Conservation (phyloP, 371 early-diverging fungal species). For the Syncephalis fuscata region DNA sequence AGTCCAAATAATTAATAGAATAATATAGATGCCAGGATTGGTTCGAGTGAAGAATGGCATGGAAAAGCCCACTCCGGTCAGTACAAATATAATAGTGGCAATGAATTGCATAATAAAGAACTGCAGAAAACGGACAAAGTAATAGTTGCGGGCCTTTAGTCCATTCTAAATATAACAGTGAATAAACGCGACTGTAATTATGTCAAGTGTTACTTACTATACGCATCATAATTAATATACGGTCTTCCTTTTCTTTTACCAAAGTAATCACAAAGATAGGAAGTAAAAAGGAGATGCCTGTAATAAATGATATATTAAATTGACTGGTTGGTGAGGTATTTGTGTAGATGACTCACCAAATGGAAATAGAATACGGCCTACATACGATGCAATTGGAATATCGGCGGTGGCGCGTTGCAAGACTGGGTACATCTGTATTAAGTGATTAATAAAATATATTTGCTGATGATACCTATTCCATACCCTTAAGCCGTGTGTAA, state of each 20-base stretch:
- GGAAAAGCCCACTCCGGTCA: conserved; percentile 24
- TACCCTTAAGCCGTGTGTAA: conserved; percentile 28
- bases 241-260: conserved; percentile 51
- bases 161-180: conserved; percentile 26
- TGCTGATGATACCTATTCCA: not conserved
- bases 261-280: conserved; percentile 51
- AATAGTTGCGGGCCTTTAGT: conserved; percentile 35
- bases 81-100: conserved; percentile 31
- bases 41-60: conserved; percentile 46
- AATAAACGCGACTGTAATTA: too few species aligned
- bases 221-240: conserved; percentile 51
- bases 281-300: conserved; percentile 36
- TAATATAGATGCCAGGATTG: conserved; percentile 22
- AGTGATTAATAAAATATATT: too few species aligned
- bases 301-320: not conserved
- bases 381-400: conserved; percentile 25
- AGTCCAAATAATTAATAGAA: conserved; percentile 51
- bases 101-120: conserved; percentile 39
- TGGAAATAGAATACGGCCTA: conserved; percentile 47
- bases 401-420: conserved; percentile 16
- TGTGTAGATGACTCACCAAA: conserved; percentile 30
- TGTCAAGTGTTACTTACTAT: conserved; percentile 10
- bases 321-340: too few species aligned
- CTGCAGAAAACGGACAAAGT: conserved; percentile 39
- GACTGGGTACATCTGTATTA: conserved; percentile 31